Evolutionary conservation across 148 eudicot genomes (phyloP).

Genomic region (Arctostaphylos glauca): DNA sequence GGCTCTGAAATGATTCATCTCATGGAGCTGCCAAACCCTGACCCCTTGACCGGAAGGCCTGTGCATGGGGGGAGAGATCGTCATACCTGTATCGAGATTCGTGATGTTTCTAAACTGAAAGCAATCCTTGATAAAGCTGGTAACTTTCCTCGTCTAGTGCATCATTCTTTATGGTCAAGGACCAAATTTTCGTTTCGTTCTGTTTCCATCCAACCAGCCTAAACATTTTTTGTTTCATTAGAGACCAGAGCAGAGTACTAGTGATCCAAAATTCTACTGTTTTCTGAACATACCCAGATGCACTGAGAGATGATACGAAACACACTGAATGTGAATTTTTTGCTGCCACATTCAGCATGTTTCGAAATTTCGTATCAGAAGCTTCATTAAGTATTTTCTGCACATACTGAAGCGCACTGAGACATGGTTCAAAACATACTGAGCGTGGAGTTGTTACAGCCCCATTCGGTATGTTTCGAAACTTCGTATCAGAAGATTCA

Average conservation of each 20-base stretch:
- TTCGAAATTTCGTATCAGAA: no score
- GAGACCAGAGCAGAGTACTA: neutral
- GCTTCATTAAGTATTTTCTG: neutral
- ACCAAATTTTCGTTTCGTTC: neutral
- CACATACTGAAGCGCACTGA: neutral
- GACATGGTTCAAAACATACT: neutral
- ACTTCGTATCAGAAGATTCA: no score
- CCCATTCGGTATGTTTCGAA: no score
- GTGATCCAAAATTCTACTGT: neutral
- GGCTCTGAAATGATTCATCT: constrained; percentile 96
- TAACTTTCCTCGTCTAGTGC: neutral
- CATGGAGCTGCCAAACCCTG: constrained; percentile 99
- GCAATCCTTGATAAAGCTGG: constrained; percentile 56
- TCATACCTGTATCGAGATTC: constrained; percentile 76
- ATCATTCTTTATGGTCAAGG: neutral
- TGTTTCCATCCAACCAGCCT: neutral
- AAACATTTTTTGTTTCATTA: neutral
- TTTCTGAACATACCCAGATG: neutral
- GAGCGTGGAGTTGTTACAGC: no score
- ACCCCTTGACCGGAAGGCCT: constrained; percentile 91
- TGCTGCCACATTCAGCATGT: no score
- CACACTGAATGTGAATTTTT: no score
- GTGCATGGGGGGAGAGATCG: constrained; percentile 96
- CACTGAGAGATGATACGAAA: neutral
- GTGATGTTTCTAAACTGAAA: constrained; percentile 83